Conservation (phyloP, 202 grass and related monocot genomes). For the Digitaria exilis region DNA sequence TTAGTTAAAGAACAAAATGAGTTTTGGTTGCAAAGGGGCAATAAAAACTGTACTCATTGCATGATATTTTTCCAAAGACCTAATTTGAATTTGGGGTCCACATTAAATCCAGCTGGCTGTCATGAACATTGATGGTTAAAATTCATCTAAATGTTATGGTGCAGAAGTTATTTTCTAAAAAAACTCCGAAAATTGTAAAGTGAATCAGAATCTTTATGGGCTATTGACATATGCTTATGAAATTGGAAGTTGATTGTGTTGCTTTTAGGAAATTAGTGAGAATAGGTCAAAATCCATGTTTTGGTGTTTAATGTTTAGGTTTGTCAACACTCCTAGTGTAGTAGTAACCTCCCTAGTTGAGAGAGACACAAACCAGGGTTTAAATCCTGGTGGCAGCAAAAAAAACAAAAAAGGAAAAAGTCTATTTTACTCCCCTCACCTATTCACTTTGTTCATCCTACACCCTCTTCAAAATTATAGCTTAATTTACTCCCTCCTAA, state of each 20-base stretch:
- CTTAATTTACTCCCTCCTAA: too few species aligned
- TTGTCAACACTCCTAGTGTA: too few species aligned
- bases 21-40: neutral
- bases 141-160: too few species aligned
- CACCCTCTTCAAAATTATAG: too few species aligned
- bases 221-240: neutral
- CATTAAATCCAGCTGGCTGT: slow-evolving; percentile 8
- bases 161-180: neutral
- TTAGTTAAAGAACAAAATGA: neutral
- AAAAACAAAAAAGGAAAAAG: too few species aligned
- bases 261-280: neutral
- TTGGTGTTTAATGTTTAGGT: too few species aligned
- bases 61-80: neutral
- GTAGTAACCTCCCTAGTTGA: too few species aligned
- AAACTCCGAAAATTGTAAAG: neutral
- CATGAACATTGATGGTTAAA: neutral
- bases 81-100: neutral
- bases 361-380: too few species aligned
- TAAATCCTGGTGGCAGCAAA: too few species aligned
- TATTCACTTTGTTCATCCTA: too few species aligned
- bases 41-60: neutral
- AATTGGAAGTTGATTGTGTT: neutral
- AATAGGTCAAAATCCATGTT: neutral
- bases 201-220: neutral
- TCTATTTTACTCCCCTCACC: too few species aligned